These are phyloP conservation scores for Thalia dealbata DNA, from an alignment of 176 grass and related monocot species.

Conservation along the genomic window DNA sequence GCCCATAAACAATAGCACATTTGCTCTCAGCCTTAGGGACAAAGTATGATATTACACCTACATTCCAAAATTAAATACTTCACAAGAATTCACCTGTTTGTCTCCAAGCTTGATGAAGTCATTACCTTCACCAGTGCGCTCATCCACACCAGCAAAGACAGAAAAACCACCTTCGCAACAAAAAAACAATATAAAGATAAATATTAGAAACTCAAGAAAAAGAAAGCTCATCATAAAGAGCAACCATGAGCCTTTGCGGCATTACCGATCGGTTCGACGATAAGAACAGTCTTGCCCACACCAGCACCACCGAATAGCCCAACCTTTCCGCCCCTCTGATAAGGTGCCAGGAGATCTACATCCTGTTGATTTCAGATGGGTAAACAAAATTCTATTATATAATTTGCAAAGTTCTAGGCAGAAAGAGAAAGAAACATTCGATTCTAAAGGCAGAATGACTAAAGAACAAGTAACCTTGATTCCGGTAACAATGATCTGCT, in stretches of 20 bases:
- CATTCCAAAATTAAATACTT: not conserved
- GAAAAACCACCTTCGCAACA: constrained; percentile 22
- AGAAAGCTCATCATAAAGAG: not conserved
- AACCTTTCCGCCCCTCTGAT: constrained; percentile 24
- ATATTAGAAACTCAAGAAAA: not conserved
- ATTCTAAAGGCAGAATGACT: not conserved
- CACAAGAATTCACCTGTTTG: not conserved
- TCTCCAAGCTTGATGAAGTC: constrained; percentile 23
- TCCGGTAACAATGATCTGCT: constrained; percentile 26
- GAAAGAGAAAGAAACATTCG: not conserved
- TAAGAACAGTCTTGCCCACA: constrained; percentile 27
- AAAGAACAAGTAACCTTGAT: constrained; percentile 10
- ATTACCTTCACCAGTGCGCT: constrained; percentile 25
- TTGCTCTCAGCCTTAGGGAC: constrained; percentile 1
- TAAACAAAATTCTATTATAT: no score
- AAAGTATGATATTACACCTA: no score
- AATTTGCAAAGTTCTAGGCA: not conserved
- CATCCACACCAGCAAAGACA: constrained; percentile 28
- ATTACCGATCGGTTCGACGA: constrained; percentile 19
- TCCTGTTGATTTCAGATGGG: not conserved
- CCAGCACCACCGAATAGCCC: constrained; percentile 28
- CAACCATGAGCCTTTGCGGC: constrained; percentile 16
- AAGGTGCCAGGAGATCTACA: constrained; percentile 23
- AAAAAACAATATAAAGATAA: not conserved
- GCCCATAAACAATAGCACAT: constrained; percentile 22